Conservation (phyloP, 2,329 filamentous ascomycete genomes). For the Pseudocercospora cruenta region DNA sequence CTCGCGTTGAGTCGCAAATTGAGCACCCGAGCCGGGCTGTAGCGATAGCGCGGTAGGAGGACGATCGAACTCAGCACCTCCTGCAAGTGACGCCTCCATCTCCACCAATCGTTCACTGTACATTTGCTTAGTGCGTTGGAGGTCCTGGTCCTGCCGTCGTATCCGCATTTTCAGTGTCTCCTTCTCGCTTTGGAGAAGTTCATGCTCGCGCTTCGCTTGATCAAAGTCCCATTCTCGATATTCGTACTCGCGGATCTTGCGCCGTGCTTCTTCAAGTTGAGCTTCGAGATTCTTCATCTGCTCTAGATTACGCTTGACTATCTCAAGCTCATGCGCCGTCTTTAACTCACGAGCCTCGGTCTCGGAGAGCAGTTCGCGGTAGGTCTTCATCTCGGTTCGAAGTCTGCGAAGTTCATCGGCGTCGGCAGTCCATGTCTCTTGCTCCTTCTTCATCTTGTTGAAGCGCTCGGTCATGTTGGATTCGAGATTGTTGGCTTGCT, state of each 20-base stretch:
- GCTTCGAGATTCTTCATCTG: constrained; percentile 64
- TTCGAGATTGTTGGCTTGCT: constrained; percentile 78
- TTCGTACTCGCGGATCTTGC: constrained; percentile 65
- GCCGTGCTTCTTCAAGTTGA: constrained; percentile 64
- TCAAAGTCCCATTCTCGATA: constrained; percentile 65
- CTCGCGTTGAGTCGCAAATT: constrained; percentile 33
- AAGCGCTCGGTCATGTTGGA: constrained; percentile 37
- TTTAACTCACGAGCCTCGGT: constrained; percentile 70
- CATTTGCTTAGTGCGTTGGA: constrained; percentile 50
- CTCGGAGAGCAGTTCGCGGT: constrained; percentile 65
- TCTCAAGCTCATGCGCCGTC: constrained; percentile 65
- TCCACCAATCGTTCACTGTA: constrained; percentile 55
- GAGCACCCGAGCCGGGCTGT: constrained; percentile 8
- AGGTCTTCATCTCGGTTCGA: constrained; percentile 61
- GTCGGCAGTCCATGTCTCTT: constrained; percentile 51
- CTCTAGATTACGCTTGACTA: constrained; percentile 63
- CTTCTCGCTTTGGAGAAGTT: constrained; percentile 62
- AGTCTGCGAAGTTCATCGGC: constrained; percentile 64
- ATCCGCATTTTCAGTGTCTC: constrained; percentile 64
- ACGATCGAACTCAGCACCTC: constrained; percentile 17
- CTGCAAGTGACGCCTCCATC: constrained; percentile 43
- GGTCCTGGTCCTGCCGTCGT: constrained; percentile 54
- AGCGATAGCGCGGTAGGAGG: constrained; percentile 7
- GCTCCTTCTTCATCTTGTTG: constrained; percentile 38
- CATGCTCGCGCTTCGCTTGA: constrained; percentile 60